These are phyloP conservation scores for Ambrosiella cleistominuta DNA, from an alignment of 2,329 filamentous ascomycete species.

Conservation along the genomic window DNA sequence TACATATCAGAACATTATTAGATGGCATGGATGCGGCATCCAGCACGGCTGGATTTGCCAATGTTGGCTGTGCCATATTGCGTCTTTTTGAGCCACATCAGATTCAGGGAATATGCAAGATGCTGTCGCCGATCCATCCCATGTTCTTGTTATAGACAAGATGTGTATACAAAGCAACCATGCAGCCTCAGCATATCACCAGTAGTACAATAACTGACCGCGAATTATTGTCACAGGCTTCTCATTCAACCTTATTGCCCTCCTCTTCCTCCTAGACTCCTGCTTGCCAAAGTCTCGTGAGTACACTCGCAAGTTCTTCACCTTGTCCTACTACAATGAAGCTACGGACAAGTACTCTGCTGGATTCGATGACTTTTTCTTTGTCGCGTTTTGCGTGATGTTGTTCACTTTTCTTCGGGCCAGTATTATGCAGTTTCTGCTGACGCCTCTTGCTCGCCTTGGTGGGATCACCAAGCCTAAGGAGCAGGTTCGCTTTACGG, in stretches of 20 bases:
- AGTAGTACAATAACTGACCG: not conserved
- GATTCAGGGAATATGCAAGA: not conserved
- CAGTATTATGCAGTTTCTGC: constrained; percentile 68
- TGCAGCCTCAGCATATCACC: not conserved
- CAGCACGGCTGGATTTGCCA: not conserved
- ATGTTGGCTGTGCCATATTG: not conserved
- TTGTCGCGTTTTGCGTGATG: constrained; percentile 62
- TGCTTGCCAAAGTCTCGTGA: constrained; percentile 64
- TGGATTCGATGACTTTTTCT: constrained; percentile 62
- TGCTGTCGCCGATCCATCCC: not conserved
- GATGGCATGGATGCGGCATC: no score
- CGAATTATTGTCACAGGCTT: constrained; percentile 34
- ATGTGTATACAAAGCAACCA: not conserved
- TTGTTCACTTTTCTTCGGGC: constrained; percentile 78
- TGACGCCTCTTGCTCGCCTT: constrained; percentile 57
- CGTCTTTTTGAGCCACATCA: not conserved
- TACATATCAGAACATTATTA: no score
- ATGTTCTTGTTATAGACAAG: not conserved
- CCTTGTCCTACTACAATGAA: constrained; percentile 65
- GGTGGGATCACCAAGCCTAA: constrained; percentile 63
- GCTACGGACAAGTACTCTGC: constrained; percentile 51
- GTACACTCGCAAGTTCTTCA: constrained; percentile 76
- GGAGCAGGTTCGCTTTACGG: constrained; percentile 65
- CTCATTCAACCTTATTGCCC: constrained; percentile 67
- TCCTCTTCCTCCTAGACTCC: constrained; percentile 65